phyloP scores from a whole-genome alignment of 192 early-diverging fungal species.

The Pilobolus umbonatus region DNA sequence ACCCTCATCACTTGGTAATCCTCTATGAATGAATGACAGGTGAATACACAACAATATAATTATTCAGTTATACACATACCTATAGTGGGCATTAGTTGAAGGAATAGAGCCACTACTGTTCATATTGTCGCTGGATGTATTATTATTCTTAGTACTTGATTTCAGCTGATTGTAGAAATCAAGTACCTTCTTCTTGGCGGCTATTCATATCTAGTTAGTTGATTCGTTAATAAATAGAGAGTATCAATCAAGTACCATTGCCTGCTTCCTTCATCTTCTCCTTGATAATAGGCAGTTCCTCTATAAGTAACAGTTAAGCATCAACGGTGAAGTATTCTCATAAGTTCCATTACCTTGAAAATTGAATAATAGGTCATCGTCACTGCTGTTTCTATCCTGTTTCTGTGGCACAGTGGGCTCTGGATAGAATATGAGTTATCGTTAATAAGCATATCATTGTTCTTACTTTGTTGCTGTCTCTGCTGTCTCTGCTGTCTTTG shows the following conservation, averaged over 20 bases:
- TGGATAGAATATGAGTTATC: too few species aligned
- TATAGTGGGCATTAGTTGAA: conserved; percentile 18
- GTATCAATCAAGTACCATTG: conserved; percentile 39
- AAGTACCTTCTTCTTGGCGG: conserved; percentile 54
- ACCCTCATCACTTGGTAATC: conserved; percentile 27
- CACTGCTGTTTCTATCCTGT: neutral
- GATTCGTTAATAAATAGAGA: neutral
- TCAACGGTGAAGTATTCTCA: neutral
- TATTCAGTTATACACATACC: conserved; percentile 17
- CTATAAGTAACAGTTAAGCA: conserved; percentile 18
- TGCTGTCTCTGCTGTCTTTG: conserved; percentile 20
- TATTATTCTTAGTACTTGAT: conserved; percentile 15
- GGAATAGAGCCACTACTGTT: conserved; percentile 6
- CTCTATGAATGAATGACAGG: neutral
- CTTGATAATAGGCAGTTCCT: conserved; percentile 55
- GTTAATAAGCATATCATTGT: conserved; percentile 27
- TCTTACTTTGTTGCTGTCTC: conserved; percentile 35
- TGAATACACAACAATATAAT: neutral
- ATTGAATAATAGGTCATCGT: conserved; percentile 30
- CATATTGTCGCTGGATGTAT: conserved; percentile 1
- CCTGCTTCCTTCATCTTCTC: conserved; percentile 51
- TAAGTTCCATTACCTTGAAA: conserved; percentile 17
- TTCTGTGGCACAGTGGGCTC: too few species aligned
- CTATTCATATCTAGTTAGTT: conserved; percentile 22
- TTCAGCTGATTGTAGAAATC: conserved; percentile 55